Evolutionary conservation across 768 basidiomycete genomes (phyloP), one percentile per base, ranked within the genome.

Genomic region (Boletus rufocinnamomeus): DNA sequence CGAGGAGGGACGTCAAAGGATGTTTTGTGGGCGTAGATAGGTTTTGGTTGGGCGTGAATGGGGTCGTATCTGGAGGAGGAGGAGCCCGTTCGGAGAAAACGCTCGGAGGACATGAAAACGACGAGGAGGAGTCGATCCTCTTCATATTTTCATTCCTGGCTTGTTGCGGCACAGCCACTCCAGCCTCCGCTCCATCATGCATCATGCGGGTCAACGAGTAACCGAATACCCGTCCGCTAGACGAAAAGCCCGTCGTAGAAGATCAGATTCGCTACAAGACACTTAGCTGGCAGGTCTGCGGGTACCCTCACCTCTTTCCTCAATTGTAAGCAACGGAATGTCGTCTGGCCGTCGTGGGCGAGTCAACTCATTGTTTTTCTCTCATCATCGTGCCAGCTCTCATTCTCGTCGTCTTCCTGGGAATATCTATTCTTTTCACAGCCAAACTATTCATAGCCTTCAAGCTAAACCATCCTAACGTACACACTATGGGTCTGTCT

Each of bases 21-120:
- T 60, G 74, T 72, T 58, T 67, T 68, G 63, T 63, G 75, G 28
- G 58, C 35, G 13, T 61, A 57, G 23, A 61, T 37, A 9, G 59
- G 61, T 19, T 57, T 64, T 57, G 63, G 37, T 52, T 56, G 59
- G 48, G 57, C 4, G 16, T 23, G 21, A 58, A 45, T 19, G 21
- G 67, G 56, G 71, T 82, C 81, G 58, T 78, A 78, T 58, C 79
- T 75, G 49, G 86, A 83, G 27, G 86, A 85, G 37, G 85, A 83
- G 9, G 86, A 84, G 23, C 79, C 73, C 63, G 79, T 84, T 70
- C 79, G 77, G 17, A 84, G 81, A 28, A 72, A 71, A 56, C 77
- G 81, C 41, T 78, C 64, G 35, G 51, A 19, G 21, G n/a, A 41
- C 40, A 41, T 41, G 40, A 41, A 41, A n/a, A 41, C 40, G 40